phyloP scores from a whole-genome alignment of 2,329 filamentous ascomycete species.

The Fusarium poae region DNA sequence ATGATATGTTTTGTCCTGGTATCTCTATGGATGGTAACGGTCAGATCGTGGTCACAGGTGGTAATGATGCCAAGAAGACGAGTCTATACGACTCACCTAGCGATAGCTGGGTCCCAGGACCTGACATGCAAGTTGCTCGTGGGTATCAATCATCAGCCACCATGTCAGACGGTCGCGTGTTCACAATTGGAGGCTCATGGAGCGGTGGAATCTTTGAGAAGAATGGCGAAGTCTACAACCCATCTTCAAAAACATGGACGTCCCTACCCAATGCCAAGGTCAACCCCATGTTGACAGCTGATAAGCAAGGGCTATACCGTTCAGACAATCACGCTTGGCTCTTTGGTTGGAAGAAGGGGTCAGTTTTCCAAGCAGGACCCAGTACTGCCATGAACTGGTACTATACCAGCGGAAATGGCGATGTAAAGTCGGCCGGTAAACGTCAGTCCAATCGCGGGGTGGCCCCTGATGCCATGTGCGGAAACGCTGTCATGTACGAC shows the following conservation, averaged over 20 bases:
- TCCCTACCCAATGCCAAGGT: slow-evolving; percentile 53
- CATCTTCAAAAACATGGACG: slow-evolving; percentile 21
- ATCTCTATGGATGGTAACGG: slow-evolving; percentile 64
- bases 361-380: slow-evolving; percentile 67
- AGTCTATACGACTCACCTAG: slow-evolving; percentile 58
- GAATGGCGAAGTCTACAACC: slow-evolving; percentile 31
- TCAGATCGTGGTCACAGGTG: slow-evolving; percentile 66
- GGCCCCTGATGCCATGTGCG: slow-evolving; percentile 65
- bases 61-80: slow-evolving; percentile 61
- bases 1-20: slow-evolving; percentile 71
- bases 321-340: slow-evolving; percentile 50
- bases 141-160: slow-evolving; percentile 33
- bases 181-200: slow-evolving; percentile 37
- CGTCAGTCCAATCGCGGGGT: slow-evolving; percentile 51
- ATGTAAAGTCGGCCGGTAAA: slow-evolving; percentile 37
- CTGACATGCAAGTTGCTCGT: slow-evolving; percentile 23
- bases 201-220: slow-evolving; percentile 20
- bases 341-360: slow-evolving; percentile 58
- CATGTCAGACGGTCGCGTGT: slow-evolving; percentile 20
- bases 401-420: slow-evolving; percentile 52
- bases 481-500: slow-evolving; percentile 70
- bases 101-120: slow-evolving; percentile 23
- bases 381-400: slow-evolving; percentile 69
- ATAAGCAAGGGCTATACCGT: slow-evolving; percentile 57
- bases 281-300: slow-evolving; percentile 61